These are phyloP conservation scores for Phaffia rhodozyma DNA, from an alignment of 1,284 basidiomycete species.

Conservation along the genomic window DNA sequence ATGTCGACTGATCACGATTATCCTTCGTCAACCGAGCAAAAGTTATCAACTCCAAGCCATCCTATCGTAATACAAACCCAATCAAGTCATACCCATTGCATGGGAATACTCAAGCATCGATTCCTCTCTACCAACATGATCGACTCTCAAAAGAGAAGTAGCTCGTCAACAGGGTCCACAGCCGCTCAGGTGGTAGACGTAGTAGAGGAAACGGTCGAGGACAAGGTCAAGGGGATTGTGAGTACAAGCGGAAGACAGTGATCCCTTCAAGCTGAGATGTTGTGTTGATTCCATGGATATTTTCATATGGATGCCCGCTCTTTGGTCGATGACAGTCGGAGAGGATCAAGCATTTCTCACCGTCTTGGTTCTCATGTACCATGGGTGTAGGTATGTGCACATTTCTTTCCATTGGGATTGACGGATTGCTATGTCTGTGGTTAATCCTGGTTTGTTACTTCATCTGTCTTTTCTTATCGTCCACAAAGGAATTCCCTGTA, in stretches of 20 bases:
- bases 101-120: not conserved
- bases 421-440: not conserved
- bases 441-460: too few species aligned
- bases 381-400: too few species aligned
- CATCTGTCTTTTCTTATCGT: not conserved
- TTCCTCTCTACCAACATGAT: not conserved
- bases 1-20: too few species aligned
- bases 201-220: conserved; percentile 15
- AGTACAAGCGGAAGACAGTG: conserved; percentile 20
- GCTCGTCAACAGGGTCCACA: not conserved
- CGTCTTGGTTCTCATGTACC: not conserved
- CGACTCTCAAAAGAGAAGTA: not conserved
- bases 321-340: not conserved
- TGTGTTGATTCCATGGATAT: not conserved
- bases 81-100: not conserved
- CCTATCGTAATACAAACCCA: not conserved
- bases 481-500: not conserved
- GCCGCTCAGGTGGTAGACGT: not conserved
- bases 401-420: too few species aligned
- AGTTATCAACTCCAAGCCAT: not conserved
- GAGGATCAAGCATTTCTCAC: conserved; percentile 13
- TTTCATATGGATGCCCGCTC: not conserved
- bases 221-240: conserved; percentile 21
- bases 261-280: not conserved
- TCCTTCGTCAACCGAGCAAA: too few species aligned